Base-by-base conservation (phyloP, 345 rosid genomes). In the Psidium guajava region DNA sequence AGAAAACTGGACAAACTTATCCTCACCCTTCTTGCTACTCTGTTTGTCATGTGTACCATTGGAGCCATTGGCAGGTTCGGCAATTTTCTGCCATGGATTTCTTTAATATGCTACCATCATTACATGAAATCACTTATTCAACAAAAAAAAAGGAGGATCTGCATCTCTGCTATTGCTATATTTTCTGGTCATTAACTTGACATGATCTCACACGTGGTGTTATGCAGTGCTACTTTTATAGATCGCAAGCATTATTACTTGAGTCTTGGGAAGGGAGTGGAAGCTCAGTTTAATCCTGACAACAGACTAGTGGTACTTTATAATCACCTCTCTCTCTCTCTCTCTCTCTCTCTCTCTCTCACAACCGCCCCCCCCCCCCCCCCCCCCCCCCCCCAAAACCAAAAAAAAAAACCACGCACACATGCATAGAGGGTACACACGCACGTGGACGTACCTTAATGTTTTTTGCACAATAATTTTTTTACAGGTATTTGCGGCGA, bases 1-100 rank as follows among this genome's bases (percentile, higher is more conserved):
- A 95, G 98, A 93, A 98, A 96, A 90, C 99, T 98, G 85, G 99
- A 98, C 93, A 96, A 94, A 93, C 99, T 96, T 86, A 98, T 98
- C 85, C 97, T 98, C 58, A 84, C 93, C 51, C 96, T 98, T 55
- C 95, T 98, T 86, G 93, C 93, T 85, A 93, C 97, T 89, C 98
- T 98, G 58, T 93, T 95, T 86, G 82, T 90, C 32, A 95, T 98
- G 99, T 96, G 99, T 91, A 84, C 93, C 85, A 94, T 98, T 89
- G 98, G 99, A 89, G 94, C 99, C 61, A 92, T 94, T 77, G 97
- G 97, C 89, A 93, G 99, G 99, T 96, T 84, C 47, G 90, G 81
- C 27, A 28, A 82, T 85, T 82, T 64, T 22, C 77, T 64, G 12
- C 77, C 77, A 1, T 64, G 44, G 24, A 64, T 64, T 64, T 64